A percentile compares a stretch with the other conserved stretches of the same genome.
These are phyloP conservation scores for Beauveria pseudobassiana DNA, from an alignment of 2,329 filamentous ascomycete genomes.

Conservation along the genomic window DNA sequence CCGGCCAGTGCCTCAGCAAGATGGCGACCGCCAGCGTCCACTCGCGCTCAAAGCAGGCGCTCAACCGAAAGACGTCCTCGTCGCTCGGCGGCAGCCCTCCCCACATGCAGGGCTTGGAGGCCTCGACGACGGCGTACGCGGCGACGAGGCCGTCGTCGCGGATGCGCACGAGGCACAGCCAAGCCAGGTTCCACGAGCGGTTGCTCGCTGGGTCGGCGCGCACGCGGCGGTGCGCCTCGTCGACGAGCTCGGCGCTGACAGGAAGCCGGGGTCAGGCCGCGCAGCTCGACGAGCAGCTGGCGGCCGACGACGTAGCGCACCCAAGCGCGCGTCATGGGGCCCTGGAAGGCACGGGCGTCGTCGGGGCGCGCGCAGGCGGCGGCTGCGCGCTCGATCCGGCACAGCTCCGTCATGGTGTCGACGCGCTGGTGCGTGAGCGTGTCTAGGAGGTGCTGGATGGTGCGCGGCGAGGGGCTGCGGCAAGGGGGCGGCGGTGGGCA, in stretches of 20 bases:
- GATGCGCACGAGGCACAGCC: constrained; percentile 62
- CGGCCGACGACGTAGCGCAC: constrained; percentile 63
- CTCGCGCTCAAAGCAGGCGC: constrained; percentile 56
- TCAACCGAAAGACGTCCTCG: constrained; percentile 50
- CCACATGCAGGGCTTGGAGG: constrained; percentile 63
- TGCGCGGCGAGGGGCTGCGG: not conserved
- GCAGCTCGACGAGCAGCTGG: constrained; percentile 62
- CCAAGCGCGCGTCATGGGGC: constrained; percentile 65
- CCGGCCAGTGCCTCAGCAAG: constrained; percentile 63
- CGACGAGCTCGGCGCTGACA: constrained; percentile 56
- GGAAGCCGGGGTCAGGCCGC: constrained; percentile 60
- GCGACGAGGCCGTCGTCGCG: constrained; percentile 53
- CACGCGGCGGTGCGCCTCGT: constrained; percentile 59
- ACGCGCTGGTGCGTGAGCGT: constrained; percentile 59
- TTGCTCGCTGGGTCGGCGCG: constrained; percentile 56
- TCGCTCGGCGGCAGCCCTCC: constrained; percentile 47
- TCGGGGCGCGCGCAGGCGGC: constrained; percentile 49
- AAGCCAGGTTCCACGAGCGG: constrained; percentile 69
- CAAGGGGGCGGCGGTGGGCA: not conserved
- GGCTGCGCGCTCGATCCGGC: constrained; percentile 61
- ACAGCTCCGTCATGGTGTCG: constrained; percentile 66
- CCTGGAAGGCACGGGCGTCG: constrained; percentile 50
- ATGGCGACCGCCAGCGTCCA: constrained; percentile 58
- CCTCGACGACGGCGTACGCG: constrained; percentile 53
- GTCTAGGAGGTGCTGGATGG: constrained; percentile 46